phyloP scores from a whole-genome alignment of 495 filamentous ascomycete genomes.

The Cercophora scortea region DNA sequence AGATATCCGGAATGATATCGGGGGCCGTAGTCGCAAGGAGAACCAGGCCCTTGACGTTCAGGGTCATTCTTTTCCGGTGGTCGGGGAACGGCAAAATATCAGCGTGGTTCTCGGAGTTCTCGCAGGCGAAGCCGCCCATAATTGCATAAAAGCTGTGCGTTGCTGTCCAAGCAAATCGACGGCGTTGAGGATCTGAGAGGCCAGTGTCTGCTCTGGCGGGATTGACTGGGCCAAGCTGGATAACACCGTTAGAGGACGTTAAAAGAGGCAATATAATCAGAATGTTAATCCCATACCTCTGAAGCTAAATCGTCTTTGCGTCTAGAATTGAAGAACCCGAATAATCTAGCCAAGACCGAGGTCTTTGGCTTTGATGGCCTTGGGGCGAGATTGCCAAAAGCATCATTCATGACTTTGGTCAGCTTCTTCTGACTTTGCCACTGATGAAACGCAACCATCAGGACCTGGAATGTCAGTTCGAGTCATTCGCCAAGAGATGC shows the following conservation, averaged over 20 bases:
- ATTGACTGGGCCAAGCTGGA: not conserved
- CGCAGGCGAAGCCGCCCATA: constrained; percentile 1
- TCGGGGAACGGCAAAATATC: not conserved
- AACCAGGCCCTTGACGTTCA: not conserved
- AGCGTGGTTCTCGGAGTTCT: not conserved
- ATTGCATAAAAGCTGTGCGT: not conserved
- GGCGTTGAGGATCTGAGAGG: not conserved
- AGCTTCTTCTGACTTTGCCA: not conserved
- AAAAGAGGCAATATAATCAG: too few relatives aligned
- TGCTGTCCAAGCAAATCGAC: not conserved
- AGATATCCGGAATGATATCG: constrained; percentile 5
- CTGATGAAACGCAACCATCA: not conserved
- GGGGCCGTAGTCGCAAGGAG: not conserved
- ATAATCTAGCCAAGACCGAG: too few relatives aligned
- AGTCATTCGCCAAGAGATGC: too few relatives aligned
- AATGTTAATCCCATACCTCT: too few relatives aligned
- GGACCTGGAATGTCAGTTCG: not conserved
- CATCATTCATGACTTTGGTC: not conserved
- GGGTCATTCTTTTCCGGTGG: not conserved
- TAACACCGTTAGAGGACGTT: too few relatives aligned
- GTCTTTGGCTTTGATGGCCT: too few relatives aligned
- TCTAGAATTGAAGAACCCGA: too few relatives aligned
- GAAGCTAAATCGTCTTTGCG: too few relatives aligned
- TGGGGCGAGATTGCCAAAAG: too few relatives aligned
- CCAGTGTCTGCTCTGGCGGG: not conserved